Evolutionary conservation across 75 land plant genomes (phyloP).

Genomic region (Pinus taeda): DNA sequence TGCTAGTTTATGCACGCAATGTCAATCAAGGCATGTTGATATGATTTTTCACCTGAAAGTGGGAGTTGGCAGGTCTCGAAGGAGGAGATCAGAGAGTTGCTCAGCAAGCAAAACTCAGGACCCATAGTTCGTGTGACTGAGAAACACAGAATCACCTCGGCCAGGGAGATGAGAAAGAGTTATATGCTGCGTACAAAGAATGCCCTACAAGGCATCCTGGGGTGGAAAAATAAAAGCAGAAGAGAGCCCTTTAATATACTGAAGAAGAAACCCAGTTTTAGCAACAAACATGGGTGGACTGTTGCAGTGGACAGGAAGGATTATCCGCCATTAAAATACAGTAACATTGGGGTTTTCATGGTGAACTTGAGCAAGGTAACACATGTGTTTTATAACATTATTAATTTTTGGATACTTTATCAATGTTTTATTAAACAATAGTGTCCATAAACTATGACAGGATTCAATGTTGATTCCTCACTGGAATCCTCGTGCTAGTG

Average conservation of each 20-base stretch:
- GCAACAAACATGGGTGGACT: slow-evolving; percentile 74
- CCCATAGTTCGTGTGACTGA: slow-evolving; percentile 33
- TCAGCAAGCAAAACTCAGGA: slow-evolving; percentile 26
- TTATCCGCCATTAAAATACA: slow-evolving; percentile 25
- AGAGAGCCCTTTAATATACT: slow-evolving; percentile 42
- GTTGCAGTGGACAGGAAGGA: slow-evolving; percentile 31
- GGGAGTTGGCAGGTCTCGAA: slow-evolving; percentile 37
- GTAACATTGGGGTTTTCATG: slow-evolving; percentile 53
- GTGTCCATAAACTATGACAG: slow-evolving; percentile 13
- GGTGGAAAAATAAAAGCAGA: slow-evolving; percentile 19
- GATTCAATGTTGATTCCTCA: slow-evolving; percentile 78
- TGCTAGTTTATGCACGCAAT: background rate
- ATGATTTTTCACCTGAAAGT: background rate
- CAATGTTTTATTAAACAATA: too few relatives aligned
- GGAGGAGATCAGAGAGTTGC: slow-evolving; percentile 35
- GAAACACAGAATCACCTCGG: background rate
- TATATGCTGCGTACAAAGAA: slow-evolving; percentile 1
- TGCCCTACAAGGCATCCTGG: slow-evolving; percentile 10
- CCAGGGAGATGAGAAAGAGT: slow-evolving; percentile 19
- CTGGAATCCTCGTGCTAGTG: slow-evolving; percentile 77
- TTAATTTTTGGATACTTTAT: too few relatives aligned
- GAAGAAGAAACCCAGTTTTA: slow-evolving; percentile 42
- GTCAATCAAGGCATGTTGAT: background rate
- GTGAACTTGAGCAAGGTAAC: slow-evolving; percentile 70
- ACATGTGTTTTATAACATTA: too few relatives aligned